phyloP scores from a whole-genome alignment of 2,329 filamentous ascomycete species.

The Exophiala bonariae region DNA sequence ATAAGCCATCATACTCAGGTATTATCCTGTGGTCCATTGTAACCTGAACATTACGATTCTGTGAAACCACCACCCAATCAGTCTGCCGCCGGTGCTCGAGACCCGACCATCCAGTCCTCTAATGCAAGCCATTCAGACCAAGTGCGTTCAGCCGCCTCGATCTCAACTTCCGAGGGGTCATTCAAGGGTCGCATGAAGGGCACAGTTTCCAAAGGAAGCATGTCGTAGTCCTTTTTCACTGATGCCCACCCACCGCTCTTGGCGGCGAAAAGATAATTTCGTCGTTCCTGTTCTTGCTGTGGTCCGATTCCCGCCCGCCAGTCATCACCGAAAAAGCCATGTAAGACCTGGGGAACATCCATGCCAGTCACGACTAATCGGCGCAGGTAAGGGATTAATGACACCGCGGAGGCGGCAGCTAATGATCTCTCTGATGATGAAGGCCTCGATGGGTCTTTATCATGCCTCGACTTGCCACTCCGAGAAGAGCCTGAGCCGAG shows the following conservation, averaged over 20 bases:
- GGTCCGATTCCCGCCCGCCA: conserved; percentile 78
- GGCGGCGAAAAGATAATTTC: conserved; percentile 92
- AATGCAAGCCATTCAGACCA: conserved; percentile 97
- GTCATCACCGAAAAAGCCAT: conserved; percentile 96
- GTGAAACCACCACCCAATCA: too few relatives aligned
- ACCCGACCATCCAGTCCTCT: conserved; percentile 98
- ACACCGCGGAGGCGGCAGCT: conserved; percentile 51
- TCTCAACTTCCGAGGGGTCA: conserved; percentile 73
- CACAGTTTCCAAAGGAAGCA: conserved; percentile 76
- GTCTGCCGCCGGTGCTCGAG: conserved; percentile 60
- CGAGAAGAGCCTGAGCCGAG: conserved; percentile 39
- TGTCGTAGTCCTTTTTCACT: conserved; percentile 90
- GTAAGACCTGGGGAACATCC: conserved; percentile 80
- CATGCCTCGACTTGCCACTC: conserved; percentile 18
- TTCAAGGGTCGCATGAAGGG: conserved; percentile 86
- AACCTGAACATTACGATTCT: conserved; percentile 2
- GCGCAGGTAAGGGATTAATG: conserved; percentile 83
- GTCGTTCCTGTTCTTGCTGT: conserved; percentile 82
- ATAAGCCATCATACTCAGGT: too few relatives aligned
- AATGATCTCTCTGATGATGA: conserved; percentile 18
- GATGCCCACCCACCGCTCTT: conserved; percentile 89
- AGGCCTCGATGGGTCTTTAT: conserved; percentile 18
- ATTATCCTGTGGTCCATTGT: neutral
- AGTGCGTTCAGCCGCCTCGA: conserved; percentile 74
- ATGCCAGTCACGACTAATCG: conserved; percentile 89